Evolutionary conservation across 495 filamentous ascomycete species (phyloP).

Genomic region (Trichoderma reesei): DNA sequence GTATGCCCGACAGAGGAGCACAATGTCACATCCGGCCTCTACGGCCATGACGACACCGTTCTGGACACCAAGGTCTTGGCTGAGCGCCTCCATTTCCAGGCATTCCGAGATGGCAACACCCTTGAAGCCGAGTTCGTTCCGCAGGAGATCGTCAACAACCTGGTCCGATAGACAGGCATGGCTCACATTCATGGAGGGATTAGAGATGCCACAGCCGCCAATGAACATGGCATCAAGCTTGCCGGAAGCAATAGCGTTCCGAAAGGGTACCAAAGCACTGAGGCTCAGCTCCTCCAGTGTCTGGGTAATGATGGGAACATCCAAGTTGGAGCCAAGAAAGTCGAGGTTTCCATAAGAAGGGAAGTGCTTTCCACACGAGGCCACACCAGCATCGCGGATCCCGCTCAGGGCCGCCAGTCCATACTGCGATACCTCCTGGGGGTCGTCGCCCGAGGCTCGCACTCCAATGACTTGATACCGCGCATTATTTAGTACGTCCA

Average conservation of each 20-base stretch:
- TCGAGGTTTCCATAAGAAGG: slow-evolving; percentile 90
- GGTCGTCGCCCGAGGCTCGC: slow-evolving; percentile 73
- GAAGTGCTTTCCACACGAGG: slow-evolving; percentile 86
- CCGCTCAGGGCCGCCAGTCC: slow-evolving; percentile 81
- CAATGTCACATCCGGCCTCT: slow-evolving; percentile 80
- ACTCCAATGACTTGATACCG: slow-evolving; percentile 81
- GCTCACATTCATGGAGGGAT: slow-evolving; percentile 79
- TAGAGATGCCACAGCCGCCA: slow-evolving; percentile 78
- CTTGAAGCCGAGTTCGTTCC: slow-evolving; percentile 73
- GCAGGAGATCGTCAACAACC: slow-evolving; percentile 74
- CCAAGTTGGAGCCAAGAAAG: slow-evolving; percentile 73
- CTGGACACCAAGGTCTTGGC: slow-evolving; percentile 85
- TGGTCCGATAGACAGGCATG: slow-evolving; percentile 87
- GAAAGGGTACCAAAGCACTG: slow-evolving; percentile 75
- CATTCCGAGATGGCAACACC: slow-evolving; percentile 92
- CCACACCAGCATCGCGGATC: slow-evolving; percentile 75
- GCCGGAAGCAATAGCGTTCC: slow-evolving; percentile 72
- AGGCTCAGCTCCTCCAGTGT: slow-evolving; percentile 78
- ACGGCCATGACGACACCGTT: slow-evolving; percentile 91
- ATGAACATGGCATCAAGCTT: slow-evolving; percentile 84
- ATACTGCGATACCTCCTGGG: slow-evolving; percentile 81
- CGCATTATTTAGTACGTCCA: slow-evolving; percentile 86
- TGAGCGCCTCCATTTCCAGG: slow-evolving; percentile 88
- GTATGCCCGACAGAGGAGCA: slow-evolving; percentile 76
- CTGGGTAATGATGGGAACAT: slow-evolving; percentile 87